A percentile compares a stretch with the other conserved stretches of the same genome.
phyloP scores from a whole-genome alignment of 352 stramenopile species.

The Phytopythium aichiense region DNA sequence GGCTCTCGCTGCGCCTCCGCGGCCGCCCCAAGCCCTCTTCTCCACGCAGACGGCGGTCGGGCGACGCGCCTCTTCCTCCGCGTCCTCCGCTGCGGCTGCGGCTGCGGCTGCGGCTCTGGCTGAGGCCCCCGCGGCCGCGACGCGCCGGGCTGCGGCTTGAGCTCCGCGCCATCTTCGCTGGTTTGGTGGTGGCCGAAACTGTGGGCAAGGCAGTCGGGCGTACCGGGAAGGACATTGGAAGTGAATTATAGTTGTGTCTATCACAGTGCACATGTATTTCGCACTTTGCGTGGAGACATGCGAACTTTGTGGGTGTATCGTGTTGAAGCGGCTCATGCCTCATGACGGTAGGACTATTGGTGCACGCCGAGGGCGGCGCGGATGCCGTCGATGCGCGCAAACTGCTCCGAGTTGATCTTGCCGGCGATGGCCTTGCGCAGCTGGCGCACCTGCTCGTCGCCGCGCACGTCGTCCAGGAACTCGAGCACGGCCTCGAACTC shows the following conservation, averaged over 20 bases:
- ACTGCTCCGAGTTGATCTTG: slow-evolving; percentile 66
- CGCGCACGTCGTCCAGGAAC: slow-evolving; percentile 69
- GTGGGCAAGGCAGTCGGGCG: neutral
- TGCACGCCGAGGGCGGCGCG: slow-evolving; percentile 11
- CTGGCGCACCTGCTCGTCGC: slow-evolving; percentile 60
- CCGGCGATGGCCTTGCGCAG: slow-evolving; percentile 62
- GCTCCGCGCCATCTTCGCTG: slow-evolving; percentile 17
- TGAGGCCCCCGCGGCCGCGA: neutral
- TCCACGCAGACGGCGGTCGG: slow-evolving; percentile 2
- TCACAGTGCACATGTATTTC: too few species aligned
- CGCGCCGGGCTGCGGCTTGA: slow-evolving; percentile 15
- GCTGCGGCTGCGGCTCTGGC: neutral
- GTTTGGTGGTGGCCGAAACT: neutral
- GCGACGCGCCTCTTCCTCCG: slow-evolving; percentile 7
- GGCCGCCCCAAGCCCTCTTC: slow-evolving; percentile 1
- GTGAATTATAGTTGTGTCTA: neutral
- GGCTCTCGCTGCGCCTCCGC: slow-evolving; percentile 22
- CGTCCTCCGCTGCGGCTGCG: neutral
- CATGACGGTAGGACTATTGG: neutral
- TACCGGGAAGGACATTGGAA: neutral
- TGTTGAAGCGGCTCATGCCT: too few species aligned
- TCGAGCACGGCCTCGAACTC: slow-evolving; percentile 77
- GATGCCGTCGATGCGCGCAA: slow-evolving; percentile 61
- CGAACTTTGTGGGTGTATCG: too few species aligned
- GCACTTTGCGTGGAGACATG: too few species aligned